A percentile compares a stretch with the other conserved stretches of the same genome.
Conservation (phyloP, 2,329 filamentous ascomycete species). For the Aspergillus viridinutans region DNA sequence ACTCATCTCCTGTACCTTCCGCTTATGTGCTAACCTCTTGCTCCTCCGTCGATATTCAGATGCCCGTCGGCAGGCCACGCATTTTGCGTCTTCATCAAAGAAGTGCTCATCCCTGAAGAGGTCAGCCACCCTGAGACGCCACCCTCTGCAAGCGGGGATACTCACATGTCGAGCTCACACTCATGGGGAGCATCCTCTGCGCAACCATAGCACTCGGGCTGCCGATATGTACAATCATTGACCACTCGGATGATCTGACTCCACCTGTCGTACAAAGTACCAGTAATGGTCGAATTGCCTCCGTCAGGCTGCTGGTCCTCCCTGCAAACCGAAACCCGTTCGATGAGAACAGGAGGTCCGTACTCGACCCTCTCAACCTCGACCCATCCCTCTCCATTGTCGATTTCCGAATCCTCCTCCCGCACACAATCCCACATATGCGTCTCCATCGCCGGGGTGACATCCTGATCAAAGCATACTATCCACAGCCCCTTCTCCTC, state of each 20-base stretch:
- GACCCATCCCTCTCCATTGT: background rate
- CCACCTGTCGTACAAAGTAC: background rate
- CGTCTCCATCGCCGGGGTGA: conserved; percentile 6
- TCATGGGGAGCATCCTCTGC: background rate
- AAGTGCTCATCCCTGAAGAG: conserved; percentile 7
- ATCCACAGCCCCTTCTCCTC: conserved; percentile 5
- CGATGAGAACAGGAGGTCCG: background rate
- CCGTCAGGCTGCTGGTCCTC: background rate
- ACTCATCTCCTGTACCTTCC: background rate
- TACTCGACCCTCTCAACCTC: background rate
- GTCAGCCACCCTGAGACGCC: background rate
- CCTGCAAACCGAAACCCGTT: background rate
- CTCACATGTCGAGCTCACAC: background rate
- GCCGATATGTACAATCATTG: background rate
- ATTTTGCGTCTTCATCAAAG: conserved; percentile 11
- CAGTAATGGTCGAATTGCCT: background rate
- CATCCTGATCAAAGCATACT: conserved; percentile 11
- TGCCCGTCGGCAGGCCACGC: conserved; percentile 1
- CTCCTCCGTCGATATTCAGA: background rate
- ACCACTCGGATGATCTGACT: background rate
- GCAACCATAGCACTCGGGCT: background rate
- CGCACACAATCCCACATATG: background rate
- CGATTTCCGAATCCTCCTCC: background rate
- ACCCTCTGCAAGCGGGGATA: background rate
- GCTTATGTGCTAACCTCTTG: background rate